Percentiles rank a stretch among this genome's conserved stretches.
Conservation (phyloP, 257 asterid genomes). For the Leonotis leonurus region DNA sequence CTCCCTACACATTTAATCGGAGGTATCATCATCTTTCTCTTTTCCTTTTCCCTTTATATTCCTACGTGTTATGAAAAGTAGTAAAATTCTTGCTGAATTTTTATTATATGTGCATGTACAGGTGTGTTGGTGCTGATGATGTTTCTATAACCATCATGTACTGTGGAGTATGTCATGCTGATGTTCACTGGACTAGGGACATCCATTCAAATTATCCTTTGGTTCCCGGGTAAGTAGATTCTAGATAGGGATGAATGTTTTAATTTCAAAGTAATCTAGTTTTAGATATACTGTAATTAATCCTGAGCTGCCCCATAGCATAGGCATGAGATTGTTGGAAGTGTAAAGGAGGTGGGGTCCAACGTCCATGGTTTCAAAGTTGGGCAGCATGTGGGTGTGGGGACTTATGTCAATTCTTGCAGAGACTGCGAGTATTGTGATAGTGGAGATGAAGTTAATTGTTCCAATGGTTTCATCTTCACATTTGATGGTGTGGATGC, state of each 20-base stretch:
- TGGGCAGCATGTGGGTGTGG: constrained; percentile 84
- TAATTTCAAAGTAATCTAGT: neutral
- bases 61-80: too few relatives aligned
- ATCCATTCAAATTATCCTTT: constrained; percentile 63
- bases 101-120: too few relatives aligned
- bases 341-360: constrained; percentile 59
- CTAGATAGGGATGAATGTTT: too few relatives aligned
- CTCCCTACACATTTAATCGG: constrained; percentile 69
- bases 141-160: constrained; percentile 46
- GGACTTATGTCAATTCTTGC: constrained; percentile 88
- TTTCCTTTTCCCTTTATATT: too few relatives aligned
- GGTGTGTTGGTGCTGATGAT: constrained; percentile 67
- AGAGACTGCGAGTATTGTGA: constrained; percentile 78
- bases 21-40: constrained; percentile 33
- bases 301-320: too few relatives aligned
- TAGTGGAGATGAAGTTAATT: constrained; percentile 45
- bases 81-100: too few relatives aligned
- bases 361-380: constrained; percentile 54
- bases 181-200: constrained; percentile 73
- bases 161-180: constrained; percentile 91
- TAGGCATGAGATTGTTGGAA: constrained; percentile 88
- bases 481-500: constrained; percentile 68
- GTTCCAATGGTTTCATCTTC: constrained; percentile 49
- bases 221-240: constrained; percentile 91
- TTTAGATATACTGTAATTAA: neutral